phyloP scores from a whole-genome alignment of 345 rosid genomes.

The Kandelia obovata region DNA sequence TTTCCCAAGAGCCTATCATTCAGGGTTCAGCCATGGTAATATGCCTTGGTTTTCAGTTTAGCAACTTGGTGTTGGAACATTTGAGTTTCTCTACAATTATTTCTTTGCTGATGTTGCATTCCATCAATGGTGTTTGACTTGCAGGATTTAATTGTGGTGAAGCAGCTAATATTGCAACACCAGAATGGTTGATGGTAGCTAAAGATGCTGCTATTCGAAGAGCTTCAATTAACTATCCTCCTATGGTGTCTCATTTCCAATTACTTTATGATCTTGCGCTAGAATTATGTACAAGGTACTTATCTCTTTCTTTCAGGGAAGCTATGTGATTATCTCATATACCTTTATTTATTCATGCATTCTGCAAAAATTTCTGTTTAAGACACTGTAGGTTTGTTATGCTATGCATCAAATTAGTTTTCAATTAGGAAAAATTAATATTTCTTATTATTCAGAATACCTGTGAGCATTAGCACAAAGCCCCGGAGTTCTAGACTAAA shows the following conservation, averaged over 20 bases:
- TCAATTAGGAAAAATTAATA: conserved; percentile 11
- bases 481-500: conserved; percentile 94
- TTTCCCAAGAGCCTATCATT: conserved; percentile 98
- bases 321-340: conserved; percentile 7
- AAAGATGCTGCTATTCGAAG: conserved; percentile 94
- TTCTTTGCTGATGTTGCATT: neutral
- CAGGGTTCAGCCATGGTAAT: conserved; percentile 57
- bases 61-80: neutral
- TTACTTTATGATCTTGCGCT: conserved; percentile 91
- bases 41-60: neutral
- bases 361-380: conserved; percentile 3
- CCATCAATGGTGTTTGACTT: conserved; percentile 13
- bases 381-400: conserved; percentile 1
- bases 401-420: neutral
- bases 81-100: conserved; percentile 4
- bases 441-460: conserved; percentile 44
- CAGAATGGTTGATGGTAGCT: conserved; percentile 76
- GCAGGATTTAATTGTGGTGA: conserved; percentile 86
- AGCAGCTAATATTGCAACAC: conserved; percentile 91
- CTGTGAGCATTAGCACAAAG: conserved; percentile 44
- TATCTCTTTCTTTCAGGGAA: conserved; percentile 10
- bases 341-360: neutral
- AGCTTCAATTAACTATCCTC: conserved; percentile 93
- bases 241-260: conserved; percentile 99
- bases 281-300: conserved; percentile 76